Base-by-base conservation (phyloP, 306 rosid genomes). In the Trifolium fragiferum region DNA sequence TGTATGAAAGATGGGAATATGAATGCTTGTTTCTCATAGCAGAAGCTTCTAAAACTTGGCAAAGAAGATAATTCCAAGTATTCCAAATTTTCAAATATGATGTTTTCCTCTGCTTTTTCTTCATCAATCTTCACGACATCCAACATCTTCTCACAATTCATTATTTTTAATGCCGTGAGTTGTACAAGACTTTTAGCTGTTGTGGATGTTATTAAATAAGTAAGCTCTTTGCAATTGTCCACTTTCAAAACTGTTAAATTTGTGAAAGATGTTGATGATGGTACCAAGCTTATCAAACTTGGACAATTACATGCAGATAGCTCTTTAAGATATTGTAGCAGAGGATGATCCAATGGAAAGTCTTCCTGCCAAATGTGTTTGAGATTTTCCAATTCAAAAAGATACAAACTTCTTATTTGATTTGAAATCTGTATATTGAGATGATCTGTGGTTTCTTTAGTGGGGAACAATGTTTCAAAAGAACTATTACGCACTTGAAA, bases 141-240 rank as follows among this genome's bases (percentile, higher is more conserved):
- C 55, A 49, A 49, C 20, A 49, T 15, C 21, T 49, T 49, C 20
- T 49, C 55, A 49, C 55, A 49, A 51, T 53, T 53, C 40, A 0
- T 35, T 6, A 69, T 55, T 33, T 0, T 1, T 2, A 70, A 15
- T 7, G 0, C 18, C 18, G 2, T 19, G 61, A 69, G 74, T 18
- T 32, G 63, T 15, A 32, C 25, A 16, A 69, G 10, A 6, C 74
- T 50, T 70, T 51, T 51, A 11, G 75, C 75, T 4, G 58, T 12
- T 37, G 50, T 33, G 32, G 63, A 35, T 51, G 63, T 32, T 18
- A 70, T 70, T 62, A 51, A 51, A 35, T 70, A 35, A 6, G 1
- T 7, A 32, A 70, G n/a, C 33, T 20, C 33, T 11, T 70, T 18
- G 75, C 75, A 70, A 7, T 70, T 11, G 0, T 51, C 13, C 27